These are phyloP conservation scores for Cyclocybe cylindracea DNA, from an alignment of 768 basidiomycete species.

Conservation along the genomic window DNA sequence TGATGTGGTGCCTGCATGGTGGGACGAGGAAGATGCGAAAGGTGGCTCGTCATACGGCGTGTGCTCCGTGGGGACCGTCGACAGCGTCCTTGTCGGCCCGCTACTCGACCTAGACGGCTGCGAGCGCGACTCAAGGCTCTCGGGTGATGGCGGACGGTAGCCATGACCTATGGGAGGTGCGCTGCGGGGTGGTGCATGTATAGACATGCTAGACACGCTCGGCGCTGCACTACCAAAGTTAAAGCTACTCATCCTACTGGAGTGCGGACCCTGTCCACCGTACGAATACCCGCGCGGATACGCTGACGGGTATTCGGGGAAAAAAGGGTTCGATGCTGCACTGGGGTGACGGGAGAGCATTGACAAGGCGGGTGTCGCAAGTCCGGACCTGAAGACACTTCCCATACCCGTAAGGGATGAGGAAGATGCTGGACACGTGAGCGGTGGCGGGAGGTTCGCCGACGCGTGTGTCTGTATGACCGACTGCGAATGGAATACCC, in stretches of 20 bases:
- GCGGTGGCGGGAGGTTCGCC: conserved; percentile 23
- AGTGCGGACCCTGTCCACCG: too few relatives aligned
- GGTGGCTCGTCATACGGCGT: conserved; percentile 10
- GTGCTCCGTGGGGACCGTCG: conserved; percentile 45
- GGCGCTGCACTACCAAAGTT: conserved; percentile 6
- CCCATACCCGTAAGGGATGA: neutral
- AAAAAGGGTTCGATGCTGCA: conserved; percentile 24
- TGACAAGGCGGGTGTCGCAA: conserved; percentile 20
- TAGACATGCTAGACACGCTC: neutral
- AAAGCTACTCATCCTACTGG: neutral
- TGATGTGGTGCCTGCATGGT: neutral
- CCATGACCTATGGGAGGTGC: conserved; percentile 4
- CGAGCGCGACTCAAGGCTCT: conserved; percentile 49
- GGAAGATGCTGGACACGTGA: conserved; percentile 11
- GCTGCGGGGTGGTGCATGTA: conserved; percentile 1
- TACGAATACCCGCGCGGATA: neutral
- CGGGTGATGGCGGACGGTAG: conserved; percentile 43
- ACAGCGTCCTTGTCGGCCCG: conserved; percentile 42
- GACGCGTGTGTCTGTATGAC: conserved; percentile 47
- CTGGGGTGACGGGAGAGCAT: conserved; percentile 24
- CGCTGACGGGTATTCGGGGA: conserved; percentile 16
- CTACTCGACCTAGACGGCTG: conserved; percentile 46
- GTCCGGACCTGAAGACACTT: conserved; percentile 17
- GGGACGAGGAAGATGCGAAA: conserved; percentile 4
- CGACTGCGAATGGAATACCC: conserved; percentile 85